Evolutionary conservation across 805 yeast species (phyloP).

Genomic region (Sungouiella thailandica): DNA sequence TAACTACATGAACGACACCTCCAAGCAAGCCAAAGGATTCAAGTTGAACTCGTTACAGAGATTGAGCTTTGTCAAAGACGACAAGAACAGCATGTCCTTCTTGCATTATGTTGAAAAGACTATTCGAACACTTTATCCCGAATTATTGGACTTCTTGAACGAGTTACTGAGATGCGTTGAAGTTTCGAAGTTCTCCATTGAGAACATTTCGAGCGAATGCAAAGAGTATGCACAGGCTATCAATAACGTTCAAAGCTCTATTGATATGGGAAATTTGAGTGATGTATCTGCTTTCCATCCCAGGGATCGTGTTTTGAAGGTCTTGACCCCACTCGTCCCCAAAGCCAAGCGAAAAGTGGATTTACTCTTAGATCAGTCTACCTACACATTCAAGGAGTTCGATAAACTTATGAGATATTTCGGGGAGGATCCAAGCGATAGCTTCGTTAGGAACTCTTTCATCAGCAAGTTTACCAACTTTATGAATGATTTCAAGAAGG

Average conservation of each 20-base stretch:
- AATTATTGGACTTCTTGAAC: slow-evolving; percentile 53
- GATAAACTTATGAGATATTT: slow-evolving; percentile 60
- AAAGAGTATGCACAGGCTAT: slow-evolving; percentile 48
- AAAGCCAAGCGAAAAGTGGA: slow-evolving; percentile 52
- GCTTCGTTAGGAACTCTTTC: slow-evolving; percentile 53
- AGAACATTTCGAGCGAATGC: slow-evolving; percentile 57
- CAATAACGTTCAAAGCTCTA: slow-evolving; percentile 46
- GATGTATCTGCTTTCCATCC: slow-evolving; percentile 63
- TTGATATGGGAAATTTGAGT: slow-evolving; percentile 61
- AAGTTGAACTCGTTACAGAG: slow-evolving; percentile 64
- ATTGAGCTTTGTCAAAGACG: slow-evolving; percentile 67
- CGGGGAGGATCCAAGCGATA: slow-evolving; percentile 63
- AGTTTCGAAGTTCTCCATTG: slow-evolving; percentile 58
- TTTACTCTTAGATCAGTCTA: slow-evolving; percentile 46
- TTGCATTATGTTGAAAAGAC: slow-evolving; percentile 71
- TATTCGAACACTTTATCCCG: slow-evolving; percentile 62
- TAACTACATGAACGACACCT: slow-evolving; percentile 70
- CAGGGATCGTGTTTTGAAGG: slow-evolving; percentile 51
- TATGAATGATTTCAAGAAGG: slow-evolving; percentile 56
- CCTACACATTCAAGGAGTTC: slow-evolving; percentile 46
- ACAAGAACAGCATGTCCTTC: slow-evolving; percentile 62
- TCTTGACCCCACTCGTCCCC: slow-evolving; percentile 48
- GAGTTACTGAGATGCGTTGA: slow-evolving; percentile 52
- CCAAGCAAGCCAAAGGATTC: slow-evolving; percentile 68
- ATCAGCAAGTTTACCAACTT: slow-evolving; percentile 59